Evolutionary conservation across 75 land plant genomes (phyloP).

Genomic region (Adiantum capillusveneris): DNA sequence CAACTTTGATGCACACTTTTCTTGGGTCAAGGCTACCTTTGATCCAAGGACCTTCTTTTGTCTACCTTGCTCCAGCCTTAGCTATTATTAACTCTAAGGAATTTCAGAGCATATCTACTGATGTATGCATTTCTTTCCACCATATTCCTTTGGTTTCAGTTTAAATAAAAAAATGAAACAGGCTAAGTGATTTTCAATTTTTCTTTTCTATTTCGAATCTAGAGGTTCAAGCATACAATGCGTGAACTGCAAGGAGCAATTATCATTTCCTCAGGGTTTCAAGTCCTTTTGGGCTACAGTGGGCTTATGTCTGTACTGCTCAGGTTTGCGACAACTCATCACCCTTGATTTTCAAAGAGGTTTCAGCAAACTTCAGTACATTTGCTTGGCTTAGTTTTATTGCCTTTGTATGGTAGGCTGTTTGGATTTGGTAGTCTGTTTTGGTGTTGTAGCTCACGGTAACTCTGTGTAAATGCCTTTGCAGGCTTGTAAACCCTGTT

Average conservation of each 20-base stretch:
- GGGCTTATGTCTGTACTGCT: constrained; percentile 82
- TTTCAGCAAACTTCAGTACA: no score
- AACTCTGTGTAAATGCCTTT: constrained; percentile 2
- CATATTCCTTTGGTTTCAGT: neutral
- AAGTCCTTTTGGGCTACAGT: constrained; percentile 73
- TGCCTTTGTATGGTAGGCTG: neutral
- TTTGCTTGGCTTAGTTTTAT: no score
- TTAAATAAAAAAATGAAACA: no score
- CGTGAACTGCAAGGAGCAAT: constrained; percentile 96
- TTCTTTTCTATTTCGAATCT: no score
- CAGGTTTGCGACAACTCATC: constrained; percentile 38
- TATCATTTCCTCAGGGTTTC: constrained; percentile 75
- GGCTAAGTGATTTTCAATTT: no score
- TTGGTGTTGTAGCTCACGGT: neutral
- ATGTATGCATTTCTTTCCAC: constrained; percentile 39
- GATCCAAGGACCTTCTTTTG: constrained; percentile 91
- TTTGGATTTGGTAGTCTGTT: neutral
- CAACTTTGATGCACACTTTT: constrained; percentile 66
- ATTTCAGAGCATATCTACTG: constrained; percentile 38
- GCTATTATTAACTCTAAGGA: constrained; percentile 55
- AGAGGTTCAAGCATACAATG: constrained; percentile 94
- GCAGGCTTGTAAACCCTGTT: constrained; percentile 85
- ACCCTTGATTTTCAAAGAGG: neutral
- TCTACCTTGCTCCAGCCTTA: constrained; percentile 76
- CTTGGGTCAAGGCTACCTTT: constrained; percentile 83